Evolutionary conservation across 2,329 filamentous ascomycete genomes (phyloP).

Genomic region (Proliferodiscus dingleyae): DNA sequence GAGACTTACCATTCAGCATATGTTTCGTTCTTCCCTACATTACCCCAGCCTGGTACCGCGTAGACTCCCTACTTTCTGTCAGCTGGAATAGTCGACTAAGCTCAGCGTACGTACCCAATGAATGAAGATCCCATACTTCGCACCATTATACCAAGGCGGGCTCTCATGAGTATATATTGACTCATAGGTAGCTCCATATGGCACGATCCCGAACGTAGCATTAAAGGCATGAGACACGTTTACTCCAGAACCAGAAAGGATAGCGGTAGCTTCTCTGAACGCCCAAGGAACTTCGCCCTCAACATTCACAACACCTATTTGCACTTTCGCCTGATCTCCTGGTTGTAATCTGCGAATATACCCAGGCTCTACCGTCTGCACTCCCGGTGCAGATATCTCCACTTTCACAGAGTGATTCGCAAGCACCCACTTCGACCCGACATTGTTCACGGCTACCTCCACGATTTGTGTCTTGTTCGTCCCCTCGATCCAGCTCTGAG

Average conservation of each 20-base stretch:
- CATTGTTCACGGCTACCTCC: not conserved
- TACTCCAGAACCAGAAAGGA: not conserved
- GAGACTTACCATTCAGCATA: slow-evolving; percentile 26
- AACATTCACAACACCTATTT: slow-evolving; percentile 33
- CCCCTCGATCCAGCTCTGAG: not conserved
- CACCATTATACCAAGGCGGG: slow-evolving; percentile 48
- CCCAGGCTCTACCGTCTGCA: slow-evolving; percentile 35
- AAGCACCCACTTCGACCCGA: not conserved
- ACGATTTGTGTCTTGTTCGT: not conserved
- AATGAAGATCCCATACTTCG: slow-evolving; percentile 56
- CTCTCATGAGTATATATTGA: slow-evolving; percentile 38
- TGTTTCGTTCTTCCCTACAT: slow-evolving; percentile 6
- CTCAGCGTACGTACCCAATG: too few species aligned
- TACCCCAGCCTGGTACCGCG: slow-evolving; percentile 51
- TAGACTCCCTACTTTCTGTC: too few species aligned
- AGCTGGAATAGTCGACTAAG: too few species aligned
- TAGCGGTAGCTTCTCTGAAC: not conserved
- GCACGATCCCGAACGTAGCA: not conserved
- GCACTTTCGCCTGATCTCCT: slow-evolving; percentile 35
- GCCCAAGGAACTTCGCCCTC: too few species aligned
- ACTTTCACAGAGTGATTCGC: not conserved
- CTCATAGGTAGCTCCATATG: slow-evolving; percentile 31
- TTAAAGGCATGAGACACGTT: not conserved
- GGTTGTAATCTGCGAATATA: slow-evolving; percentile 38
- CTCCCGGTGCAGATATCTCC: not conserved